Base-by-base conservation (phyloP, 805 yeast species). In the Nakazawaea holstii region DNA sequence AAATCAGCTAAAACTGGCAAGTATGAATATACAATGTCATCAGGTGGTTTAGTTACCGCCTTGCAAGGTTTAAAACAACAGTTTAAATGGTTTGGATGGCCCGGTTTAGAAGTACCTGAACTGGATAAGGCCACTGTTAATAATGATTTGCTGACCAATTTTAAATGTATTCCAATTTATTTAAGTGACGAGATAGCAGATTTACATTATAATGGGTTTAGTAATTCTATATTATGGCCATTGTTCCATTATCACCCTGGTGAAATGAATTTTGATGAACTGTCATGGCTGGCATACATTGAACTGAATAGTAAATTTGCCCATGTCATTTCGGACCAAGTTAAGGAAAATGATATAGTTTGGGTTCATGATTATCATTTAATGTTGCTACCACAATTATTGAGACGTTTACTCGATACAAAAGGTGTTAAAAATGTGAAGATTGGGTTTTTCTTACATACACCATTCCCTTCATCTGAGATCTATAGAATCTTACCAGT, bases 21-120 rank as follows among this genome's bases (percentile, higher is more conserved):
- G 10, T 94, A 89, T 62, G 81, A 80, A 50, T 94, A 92, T 64
- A 68, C 82, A 42, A 88, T 94, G 97, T 90, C 97, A 29, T 87
- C 96, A 1, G 99, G 99, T 27, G 99, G 99, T 1, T 76, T 94
- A 42, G 99, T 95, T 24, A 89, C 97, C 1, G 99, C 97, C 0
- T 70, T 94, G 37, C 95, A 91, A 59, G 98, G 98, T 1, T 69
- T 94, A 46, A 88, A 88, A 64, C 86, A 87, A 59, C 83, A 85
- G 42, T 90, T 90, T 67, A 94, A 90, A 62, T 94, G 99, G 99
- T 82, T 87, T 59, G 99, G 99, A 13, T 94, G 99, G 99, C 96
- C 98, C 1, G 95, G 92, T 9, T 67, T 90, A 60, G 96, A 90
- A 56, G 76, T 94, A 4, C 95, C 95, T 1, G 87, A 75, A 26